A percentile compares a stretch with the other conserved stretches of the same genome.
Conservation (phyloP, 2,329 filamentous ascomycete species). For the Pseudogymnoascus verrucosus region DNA sequence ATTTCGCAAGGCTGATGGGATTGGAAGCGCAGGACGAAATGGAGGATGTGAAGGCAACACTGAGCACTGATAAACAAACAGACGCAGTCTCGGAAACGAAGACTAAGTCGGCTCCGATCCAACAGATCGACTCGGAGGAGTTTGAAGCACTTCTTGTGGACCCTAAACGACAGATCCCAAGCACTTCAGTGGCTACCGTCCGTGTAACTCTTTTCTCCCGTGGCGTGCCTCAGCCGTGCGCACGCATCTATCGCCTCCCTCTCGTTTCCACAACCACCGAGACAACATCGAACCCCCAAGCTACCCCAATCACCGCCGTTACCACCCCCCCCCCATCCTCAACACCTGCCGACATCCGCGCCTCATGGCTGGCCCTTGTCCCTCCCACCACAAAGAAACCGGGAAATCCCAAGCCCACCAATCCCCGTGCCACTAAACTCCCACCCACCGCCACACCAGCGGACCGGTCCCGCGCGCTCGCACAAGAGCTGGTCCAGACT, state of each 20-base stretch:
- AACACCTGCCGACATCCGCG: slow-evolving; percentile 44
- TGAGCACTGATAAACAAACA: slow-evolving; percentile 9
- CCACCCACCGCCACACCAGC: slow-evolving; percentile 25
- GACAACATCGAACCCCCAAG: slow-evolving; percentile 37
- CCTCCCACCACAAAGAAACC: slow-evolving; percentile 24
- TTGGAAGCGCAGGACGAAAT: not conserved
- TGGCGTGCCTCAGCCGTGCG: slow-evolving; percentile 62
- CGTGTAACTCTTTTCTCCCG: slow-evolving; percentile 59
- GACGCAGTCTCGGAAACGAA: not conserved
- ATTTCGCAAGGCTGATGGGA: slow-evolving; percentile 64
- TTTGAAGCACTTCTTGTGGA: slow-evolving; percentile 21
- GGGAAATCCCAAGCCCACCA: slow-evolving; percentile 19
- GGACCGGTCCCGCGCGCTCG: slow-evolving; percentile 36
- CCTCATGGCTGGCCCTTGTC: slow-evolving; percentile 62
- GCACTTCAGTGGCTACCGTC: slow-evolving; percentile 47
- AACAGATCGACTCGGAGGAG: slow-evolving; percentile 15
- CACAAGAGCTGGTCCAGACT: slow-evolving; percentile 40
- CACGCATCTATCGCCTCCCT: slow-evolving; percentile 84
- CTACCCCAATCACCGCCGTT: slow-evolving; percentile 32
- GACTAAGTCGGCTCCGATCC: slow-evolving; percentile 11
- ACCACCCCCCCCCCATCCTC: slow-evolving; percentile 24
- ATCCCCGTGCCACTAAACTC: slow-evolving; percentile 15
- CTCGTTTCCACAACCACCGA: not conserved
- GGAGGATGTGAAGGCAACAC: slow-evolving; percentile 8
- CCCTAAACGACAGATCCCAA: slow-evolving; percentile 19